Evolutionary conservation across 129 eudicot species (phyloP), one percentile per base, ranked within the genome.

Genomic region (Chrysanthemum lavandulifolium): DNA sequence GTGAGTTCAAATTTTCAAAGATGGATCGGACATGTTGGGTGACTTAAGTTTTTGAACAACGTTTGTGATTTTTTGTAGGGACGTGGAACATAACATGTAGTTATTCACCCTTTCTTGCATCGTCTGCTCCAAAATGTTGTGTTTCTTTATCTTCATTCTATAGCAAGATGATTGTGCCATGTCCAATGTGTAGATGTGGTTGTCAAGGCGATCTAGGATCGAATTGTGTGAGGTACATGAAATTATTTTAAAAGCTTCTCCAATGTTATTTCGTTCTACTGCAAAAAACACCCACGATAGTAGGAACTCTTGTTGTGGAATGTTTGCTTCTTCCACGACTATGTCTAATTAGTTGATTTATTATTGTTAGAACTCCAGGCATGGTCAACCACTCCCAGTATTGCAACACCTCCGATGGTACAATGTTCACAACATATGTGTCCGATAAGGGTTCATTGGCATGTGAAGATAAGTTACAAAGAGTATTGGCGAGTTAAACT

Each of bases 81-180:
- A 92, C 97, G 40, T 83, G 85, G 85, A 86, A 86, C 70, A 83
- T 86, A 81, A 92, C 85, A 8, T 92, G 97, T 63, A 71, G 83
- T 14, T 92, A 77, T 72, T 92, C 96, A 4, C 96, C 90, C 54
- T 92, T 88, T 75, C 63, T 74, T n/a, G 93, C 91, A 51, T 86
- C 96, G 31, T 11, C 85, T 23, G 76, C 86, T 56, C 97, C 97
- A 27, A 86, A 77, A 49, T 92, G 91, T 67, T 89, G 97, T 45
- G 97, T 92, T 69, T 92, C 96, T 3, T 53, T 92, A 4, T 88
- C 94, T 16, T 85, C 96, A 5, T 92, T 88, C 68, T 92, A 92
- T 81, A 83, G 81, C 68, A 53, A 80, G 51, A 75, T 87, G 48
- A 85, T 86, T 29, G 83, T 89, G 58, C 76, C 76, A 33, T 92